Conservation (phyloP, 225 moss, liverwort and hornwort species). For the Asterella californica region DNA sequence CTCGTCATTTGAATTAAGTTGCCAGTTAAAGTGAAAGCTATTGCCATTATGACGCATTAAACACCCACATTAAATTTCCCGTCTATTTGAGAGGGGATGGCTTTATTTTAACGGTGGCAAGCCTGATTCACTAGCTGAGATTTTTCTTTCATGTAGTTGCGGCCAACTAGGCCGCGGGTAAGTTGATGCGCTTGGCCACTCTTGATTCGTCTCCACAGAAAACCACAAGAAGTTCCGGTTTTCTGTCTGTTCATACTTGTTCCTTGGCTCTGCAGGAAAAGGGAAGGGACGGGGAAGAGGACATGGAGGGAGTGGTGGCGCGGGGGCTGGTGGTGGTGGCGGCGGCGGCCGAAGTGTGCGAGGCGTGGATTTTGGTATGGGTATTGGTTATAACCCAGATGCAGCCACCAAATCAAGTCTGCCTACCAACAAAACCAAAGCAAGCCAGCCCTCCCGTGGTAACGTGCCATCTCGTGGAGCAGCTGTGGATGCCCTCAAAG, state of each 20-base stretch:
- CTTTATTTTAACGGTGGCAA: neutral
- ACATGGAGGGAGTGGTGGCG: conserved; percentile 53
- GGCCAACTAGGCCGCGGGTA: neutral
- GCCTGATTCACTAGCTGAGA: neutral
- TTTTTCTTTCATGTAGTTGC: neutral
- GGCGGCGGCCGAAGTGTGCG: conserved; percentile 91
- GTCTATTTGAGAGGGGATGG: too few relatives aligned
- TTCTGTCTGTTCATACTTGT: neutral
- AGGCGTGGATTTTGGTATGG: conserved; percentile 97
- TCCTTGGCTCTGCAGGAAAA: conserved; percentile 18
- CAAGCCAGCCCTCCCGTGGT: conserved; percentile 48
- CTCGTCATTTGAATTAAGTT: too few relatives aligned
- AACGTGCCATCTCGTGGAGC: conserved; percentile 60
- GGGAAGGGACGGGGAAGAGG: conserved; percentile 66
- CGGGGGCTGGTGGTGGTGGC: conserved; percentile 36
- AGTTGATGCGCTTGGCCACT: neutral
- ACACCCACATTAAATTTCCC: too few relatives aligned
- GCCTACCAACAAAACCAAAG: conserved; percentile 3
- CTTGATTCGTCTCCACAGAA: neutral
- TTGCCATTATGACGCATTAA: too few relatives aligned
- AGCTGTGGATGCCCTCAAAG: conserved; percentile 71
- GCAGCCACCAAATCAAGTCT: conserved; percentile 53
- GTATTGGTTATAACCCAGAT: conserved; percentile 87
- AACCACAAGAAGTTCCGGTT: neutral
- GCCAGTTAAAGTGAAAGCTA: too few relatives aligned